phyloP scores from a whole-genome alignment of 2,329 filamentous ascomycete genomes.

The Paracoccidioides brasiliensis region DNA sequence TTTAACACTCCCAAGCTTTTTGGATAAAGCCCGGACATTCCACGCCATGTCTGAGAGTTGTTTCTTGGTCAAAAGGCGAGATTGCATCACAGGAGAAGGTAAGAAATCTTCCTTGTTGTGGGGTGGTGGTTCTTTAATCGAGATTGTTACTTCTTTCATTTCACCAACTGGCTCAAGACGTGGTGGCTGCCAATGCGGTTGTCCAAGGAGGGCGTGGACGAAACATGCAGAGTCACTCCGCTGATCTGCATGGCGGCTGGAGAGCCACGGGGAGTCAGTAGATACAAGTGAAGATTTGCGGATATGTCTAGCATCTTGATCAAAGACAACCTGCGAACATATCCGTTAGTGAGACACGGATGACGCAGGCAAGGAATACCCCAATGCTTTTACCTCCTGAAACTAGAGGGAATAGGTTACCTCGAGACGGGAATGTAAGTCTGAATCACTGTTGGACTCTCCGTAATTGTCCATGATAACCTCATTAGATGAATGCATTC shows the following conservation, averaged over 20 bases:
- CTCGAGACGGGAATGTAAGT: constrained; percentile 23
- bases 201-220: constrained; percentile 46
- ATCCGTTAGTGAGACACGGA: not conserved
- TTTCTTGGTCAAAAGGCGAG: constrained; percentile 81
- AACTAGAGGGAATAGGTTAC: constrained; percentile 12
- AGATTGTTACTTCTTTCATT: constrained; percentile 13
- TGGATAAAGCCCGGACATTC: constrained; percentile 81
- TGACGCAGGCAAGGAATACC: not conserved
- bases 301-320: constrained; percentile 35
- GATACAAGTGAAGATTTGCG: constrained; percentile 48
- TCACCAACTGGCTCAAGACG: constrained; percentile 9
- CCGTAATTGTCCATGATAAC: constrained; percentile 16
- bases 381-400: not conserved
- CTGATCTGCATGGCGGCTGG: constrained; percentile 19
- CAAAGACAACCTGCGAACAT: constrained; percentile 32
- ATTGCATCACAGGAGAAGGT: constrained; percentile 38
- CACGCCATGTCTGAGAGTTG: constrained; percentile 95
- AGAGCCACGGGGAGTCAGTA: constrained; percentile 27
- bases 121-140: constrained; percentile 10
- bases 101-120: constrained; percentile 14
- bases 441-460: constrained; percentile 23
- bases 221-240: constrained; percentile 43
- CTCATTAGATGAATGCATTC: not conserved
- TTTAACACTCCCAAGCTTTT: constrained; percentile 69
- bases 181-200: not conserved